Conservation (phyloP, 2,329 filamentous ascomycete genomes). For the Coniochaeta sp. region DNA sequence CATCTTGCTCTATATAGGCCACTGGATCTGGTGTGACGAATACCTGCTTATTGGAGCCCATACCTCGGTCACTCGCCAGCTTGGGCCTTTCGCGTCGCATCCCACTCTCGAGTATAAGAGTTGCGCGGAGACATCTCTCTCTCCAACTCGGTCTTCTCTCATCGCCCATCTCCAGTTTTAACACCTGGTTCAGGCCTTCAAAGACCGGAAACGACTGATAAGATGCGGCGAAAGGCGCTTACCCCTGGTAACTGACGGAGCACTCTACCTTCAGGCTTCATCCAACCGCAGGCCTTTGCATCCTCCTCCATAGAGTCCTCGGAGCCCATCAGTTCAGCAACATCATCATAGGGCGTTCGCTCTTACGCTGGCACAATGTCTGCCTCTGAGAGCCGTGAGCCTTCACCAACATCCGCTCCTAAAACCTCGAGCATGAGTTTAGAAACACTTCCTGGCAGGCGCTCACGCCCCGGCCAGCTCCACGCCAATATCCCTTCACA, state of each 20-base stretch:
- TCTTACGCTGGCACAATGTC: neutral
- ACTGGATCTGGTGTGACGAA: conserved; percentile 9
- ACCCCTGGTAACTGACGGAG: conserved; percentile 10
- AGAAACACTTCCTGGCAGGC: neutral
- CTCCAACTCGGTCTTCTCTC: conserved; percentile 10
- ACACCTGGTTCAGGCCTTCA: conserved; percentile 7
- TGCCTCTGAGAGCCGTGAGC: neutral
- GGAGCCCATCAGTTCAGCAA: neutral
- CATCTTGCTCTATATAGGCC: conserved; percentile 4
- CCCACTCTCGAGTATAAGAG: conserved; percentile 9
- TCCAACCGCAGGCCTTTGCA: neutral
- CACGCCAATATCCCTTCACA: conserved; percentile 37
- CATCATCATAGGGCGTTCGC: neutral
- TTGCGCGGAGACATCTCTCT: neutral
- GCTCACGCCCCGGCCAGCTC: conserved; percentile 35
- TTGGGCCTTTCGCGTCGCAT: conserved; percentile 13
- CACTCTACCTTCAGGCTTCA: neutral
- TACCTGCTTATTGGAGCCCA: conserved; percentile 16
- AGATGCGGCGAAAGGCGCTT: conserved; percentile 20
- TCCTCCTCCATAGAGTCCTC: neutral
- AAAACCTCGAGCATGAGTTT: neutral
- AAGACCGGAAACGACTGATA: conserved; percentile 11
- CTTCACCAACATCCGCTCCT: conserved; percentile 25
- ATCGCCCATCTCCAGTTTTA: conserved; percentile 15
- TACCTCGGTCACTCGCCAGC: conserved; percentile 14